phyloP scores from a whole-genome alignment of 371 early-diverging fungal species.

The Mucor irregularis region DNA sequence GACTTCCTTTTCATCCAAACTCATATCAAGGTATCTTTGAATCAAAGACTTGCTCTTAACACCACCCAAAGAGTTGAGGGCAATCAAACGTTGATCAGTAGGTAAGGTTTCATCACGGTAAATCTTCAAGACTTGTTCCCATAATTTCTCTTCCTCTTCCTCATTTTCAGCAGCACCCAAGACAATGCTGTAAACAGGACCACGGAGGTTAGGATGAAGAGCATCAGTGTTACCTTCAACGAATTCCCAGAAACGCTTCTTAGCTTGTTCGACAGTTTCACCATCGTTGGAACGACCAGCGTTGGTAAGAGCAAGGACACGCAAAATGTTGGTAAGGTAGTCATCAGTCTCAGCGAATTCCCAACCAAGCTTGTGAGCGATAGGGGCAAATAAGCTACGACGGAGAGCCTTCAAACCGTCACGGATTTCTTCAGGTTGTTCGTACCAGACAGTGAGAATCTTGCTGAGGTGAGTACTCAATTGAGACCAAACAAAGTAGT shows the following conservation, averaged over 20 bases:
- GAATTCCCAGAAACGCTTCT: constrained; percentile 47
- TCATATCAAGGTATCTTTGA: constrained; percentile 61
- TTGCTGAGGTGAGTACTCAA: constrained; percentile 53
- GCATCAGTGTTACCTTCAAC: constrained; percentile 48
- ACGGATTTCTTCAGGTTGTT: constrained; percentile 47
- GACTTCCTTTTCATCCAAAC: constrained; percentile 69
- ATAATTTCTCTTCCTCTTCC: constrained; percentile 59
- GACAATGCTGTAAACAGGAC: constrained; percentile 76
- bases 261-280: constrained; percentile 40
- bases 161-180: constrained; percentile 65
- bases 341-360: constrained; percentile 50
- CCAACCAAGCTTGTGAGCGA: constrained; percentile 67
- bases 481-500: constrained; percentile 56
- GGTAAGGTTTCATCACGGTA: constrained; percentile 67
- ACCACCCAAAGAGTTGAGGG: constrained; percentile 77
- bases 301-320: constrained; percentile 46
- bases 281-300: constrained; percentile 44
- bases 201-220: constrained; percentile 85
- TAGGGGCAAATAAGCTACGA: constrained; percentile 57
- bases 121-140: constrained; percentile 73
- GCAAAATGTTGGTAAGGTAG: constrained; percentile 47
- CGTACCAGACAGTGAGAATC: constrained; percentile 53
- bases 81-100: constrained; percentile 78
- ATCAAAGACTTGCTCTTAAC: constrained; percentile 61
- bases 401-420: constrained; percentile 51